These are phyloP conservation scores for Adansonia rubrostipa DNA, from an alignment of 441 rosid genomes.

Conservation along the genomic window DNA sequence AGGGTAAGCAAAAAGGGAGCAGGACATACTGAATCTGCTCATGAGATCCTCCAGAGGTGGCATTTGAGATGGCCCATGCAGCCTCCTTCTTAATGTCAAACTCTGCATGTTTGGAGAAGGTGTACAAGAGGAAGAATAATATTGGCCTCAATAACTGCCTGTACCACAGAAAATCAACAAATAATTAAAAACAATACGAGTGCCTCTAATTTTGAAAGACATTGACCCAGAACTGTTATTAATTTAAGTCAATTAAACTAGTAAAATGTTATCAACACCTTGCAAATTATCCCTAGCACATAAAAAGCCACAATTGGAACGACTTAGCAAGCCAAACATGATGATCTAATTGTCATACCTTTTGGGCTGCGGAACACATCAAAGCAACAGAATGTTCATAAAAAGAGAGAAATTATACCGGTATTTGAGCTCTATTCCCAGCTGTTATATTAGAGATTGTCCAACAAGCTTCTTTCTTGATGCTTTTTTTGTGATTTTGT, in stretches of 20 bases:
- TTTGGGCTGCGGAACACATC: background rate
- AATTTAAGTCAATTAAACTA: background rate
- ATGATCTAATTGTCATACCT: too few species aligned
- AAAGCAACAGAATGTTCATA: background rate
- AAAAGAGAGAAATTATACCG: background rate
- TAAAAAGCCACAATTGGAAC: too few species aligned
- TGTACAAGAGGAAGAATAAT: constrained; percentile 63
- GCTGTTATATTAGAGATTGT: background rate
- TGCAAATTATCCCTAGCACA: too few species aligned
- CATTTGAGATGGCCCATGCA: constrained; percentile 71
- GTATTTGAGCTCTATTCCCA: background rate
- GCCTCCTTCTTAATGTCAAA: constrained; percentile 76
- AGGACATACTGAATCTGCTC: constrained; percentile 62
- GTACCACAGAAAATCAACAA: constrained; percentile 22
- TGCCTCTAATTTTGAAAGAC: constrained; percentile 19
- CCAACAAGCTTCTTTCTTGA: background rate
- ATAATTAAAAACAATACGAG: background rate
- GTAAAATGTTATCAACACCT: background rate
- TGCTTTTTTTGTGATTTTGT: background rate
- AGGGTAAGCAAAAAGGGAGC: background rate
- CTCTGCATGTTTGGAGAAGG: constrained; percentile 62
- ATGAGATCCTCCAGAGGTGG: constrained; percentile 70
- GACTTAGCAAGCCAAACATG: background rate
- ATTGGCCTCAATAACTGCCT: constrained; percentile 64
- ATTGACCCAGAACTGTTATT: background rate